Evolutionary conservation across 2,329 filamentous ascomycete species (phyloP), one percentile per base, ranked within the genome.

Genomic region (Fusarium cicatricum): DNA sequence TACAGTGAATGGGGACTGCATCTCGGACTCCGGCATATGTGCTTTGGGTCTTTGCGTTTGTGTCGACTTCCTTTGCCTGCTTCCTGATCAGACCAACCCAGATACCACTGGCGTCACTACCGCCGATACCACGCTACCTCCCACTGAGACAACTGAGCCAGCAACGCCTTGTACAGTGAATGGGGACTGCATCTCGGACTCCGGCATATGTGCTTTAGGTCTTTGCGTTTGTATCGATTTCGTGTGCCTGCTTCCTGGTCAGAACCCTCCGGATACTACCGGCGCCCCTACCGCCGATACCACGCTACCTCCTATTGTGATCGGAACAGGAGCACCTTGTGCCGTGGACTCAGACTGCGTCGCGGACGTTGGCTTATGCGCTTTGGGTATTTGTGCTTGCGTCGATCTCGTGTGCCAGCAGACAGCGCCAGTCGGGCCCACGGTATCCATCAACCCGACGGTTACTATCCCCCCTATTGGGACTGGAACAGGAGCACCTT

Each of bases 31-130:
- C 14, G 8, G n/a, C 8, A 11, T 14, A 23, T n/a, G 12, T 11
- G 44, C 38, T 10, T 14, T 60, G 4, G 57, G 57, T 0, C 14
- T 60, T 3, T 38, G 50, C 5, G 50, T 39, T 1, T 60, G 57
- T 6, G 11, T 60, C 7, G 44, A 60, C 0, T 11, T 6, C 5
- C 16, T 21, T 16, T 7, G 12, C 2, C 6, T 17, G 9, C 17
- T 33, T 5, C n/a, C 9, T 11, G 9, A 11, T 9, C 9, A 8
- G 6, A 26, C 23, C n/a, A 10, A 11, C 29, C 14, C 29, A 14
- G 29, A 14, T 2, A 4, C 29, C 11, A 32, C 29, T n/a, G 29
- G 8, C n/a, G 8, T 32, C 12, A 11, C 3, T 8, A 14, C 33
- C 2, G 17, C 33, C 10, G 33, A 36, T 17, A 36, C 33, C 10